These are phyloP conservation scores for Rosa rugosa DNA, from an alignment of 306 rosid species.

Conservation along the genomic window DNA sequence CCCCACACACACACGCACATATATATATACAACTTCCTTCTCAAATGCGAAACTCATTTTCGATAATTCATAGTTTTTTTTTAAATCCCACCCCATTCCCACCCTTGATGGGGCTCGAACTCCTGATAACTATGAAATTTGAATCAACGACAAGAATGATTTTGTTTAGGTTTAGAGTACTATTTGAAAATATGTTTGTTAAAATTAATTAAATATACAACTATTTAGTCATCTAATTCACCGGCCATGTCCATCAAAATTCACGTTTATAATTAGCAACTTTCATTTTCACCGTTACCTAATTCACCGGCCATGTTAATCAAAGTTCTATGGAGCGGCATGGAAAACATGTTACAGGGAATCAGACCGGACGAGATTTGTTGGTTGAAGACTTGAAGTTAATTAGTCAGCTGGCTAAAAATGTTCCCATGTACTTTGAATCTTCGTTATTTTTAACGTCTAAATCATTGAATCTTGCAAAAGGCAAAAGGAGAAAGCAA, in stretches of 20 bases:
- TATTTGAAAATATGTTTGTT: neutral
- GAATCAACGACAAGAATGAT: too few species aligned
- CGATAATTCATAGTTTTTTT: too few species aligned
- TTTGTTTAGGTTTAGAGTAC: too few species aligned
- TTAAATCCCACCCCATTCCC: too few species aligned
- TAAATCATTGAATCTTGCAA: neutral
- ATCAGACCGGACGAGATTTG: neutral
- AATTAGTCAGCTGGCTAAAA: neutral
- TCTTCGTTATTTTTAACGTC: neutral
- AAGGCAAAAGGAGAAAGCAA: slow-evolving; percentile 2
- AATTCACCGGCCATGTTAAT: neutral
- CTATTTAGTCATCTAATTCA: neutral
- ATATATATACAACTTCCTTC: too few species aligned
- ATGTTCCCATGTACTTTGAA: neutral
- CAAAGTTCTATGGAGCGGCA: neutral
- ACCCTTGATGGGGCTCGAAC: too few species aligned
- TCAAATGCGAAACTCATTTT: too few species aligned
- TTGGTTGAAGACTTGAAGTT: slow-evolving; percentile 8
- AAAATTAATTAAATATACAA: neutral
- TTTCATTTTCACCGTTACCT: neutral
- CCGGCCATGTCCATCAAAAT: neutral
- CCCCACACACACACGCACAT: too few species aligned
- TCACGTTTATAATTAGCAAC: neutral
- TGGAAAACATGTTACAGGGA: neutral
- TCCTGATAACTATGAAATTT: too few species aligned